Conservation (phyloP, 225 moss, liverwort and hornwort genomes). For the Neckera pumila region DNA sequence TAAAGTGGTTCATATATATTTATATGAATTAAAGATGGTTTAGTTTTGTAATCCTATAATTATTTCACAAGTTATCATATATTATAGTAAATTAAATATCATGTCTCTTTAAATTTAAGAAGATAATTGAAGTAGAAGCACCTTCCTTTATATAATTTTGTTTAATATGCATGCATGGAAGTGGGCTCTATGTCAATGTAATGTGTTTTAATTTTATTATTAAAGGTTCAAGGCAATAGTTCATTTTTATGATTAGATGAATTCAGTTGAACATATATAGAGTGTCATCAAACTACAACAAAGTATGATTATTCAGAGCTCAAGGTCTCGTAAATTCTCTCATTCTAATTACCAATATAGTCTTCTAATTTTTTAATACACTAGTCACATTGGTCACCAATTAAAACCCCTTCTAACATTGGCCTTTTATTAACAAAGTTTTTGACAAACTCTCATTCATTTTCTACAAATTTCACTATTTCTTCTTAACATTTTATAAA, state of each 20-base stretch:
- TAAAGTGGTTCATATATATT: too few relatives aligned
- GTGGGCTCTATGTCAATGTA: fast-evolving
- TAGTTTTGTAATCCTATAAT: too few relatives aligned
- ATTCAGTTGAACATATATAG: not conserved
- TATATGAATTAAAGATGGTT: too few relatives aligned
- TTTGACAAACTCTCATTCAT: not conserved
- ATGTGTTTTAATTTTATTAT: not conserved
- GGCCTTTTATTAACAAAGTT: not conserved
- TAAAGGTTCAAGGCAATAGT: fast-evolving
- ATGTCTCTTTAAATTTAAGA: not conserved
- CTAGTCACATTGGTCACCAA: not conserved
- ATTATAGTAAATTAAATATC: too few relatives aligned
- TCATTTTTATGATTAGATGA: not conserved
- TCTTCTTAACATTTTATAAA: fast-evolving
- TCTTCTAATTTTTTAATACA: not conserved
- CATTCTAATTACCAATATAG: not conserved
- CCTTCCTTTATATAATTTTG: not conserved
- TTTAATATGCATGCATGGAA: not conserved
- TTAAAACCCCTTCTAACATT: not conserved
- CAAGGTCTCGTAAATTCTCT: not conserved
- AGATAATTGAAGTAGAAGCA: fast-evolving
- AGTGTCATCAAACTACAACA: not conserved
- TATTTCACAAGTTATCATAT: too few relatives aligned
- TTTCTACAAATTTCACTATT: not conserved
- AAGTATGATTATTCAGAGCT: not conserved